A percentile compares a stretch with the other conserved stretches of the same genome.
Evolutionary conservation across 1,284 basidiomycete genomes (phyloP).

Genomic region (Abortiporus biennis): DNA sequence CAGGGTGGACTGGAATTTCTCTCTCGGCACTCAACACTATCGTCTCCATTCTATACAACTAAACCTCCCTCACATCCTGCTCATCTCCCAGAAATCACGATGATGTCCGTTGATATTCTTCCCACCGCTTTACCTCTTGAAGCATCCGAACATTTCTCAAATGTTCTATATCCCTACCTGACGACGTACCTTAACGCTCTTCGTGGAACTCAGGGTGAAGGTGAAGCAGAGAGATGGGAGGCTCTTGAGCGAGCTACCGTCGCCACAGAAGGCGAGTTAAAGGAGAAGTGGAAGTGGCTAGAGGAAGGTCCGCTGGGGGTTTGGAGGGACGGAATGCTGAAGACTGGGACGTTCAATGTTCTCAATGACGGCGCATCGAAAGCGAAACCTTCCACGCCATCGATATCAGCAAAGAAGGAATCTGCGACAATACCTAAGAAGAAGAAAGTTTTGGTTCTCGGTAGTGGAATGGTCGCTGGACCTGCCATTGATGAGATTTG

Average conservation of each 20-base stretch:
- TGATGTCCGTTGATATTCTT: constrained; percentile 87
- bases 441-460: constrained; percentile 78
- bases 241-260: constrained; percentile 69
- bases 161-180: constrained; percentile 64
- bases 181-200: constrained; percentile 44
- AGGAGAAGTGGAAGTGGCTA: constrained; percentile 55
- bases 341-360: background rate
- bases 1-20: constrained; percentile 85
- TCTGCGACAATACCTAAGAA: constrained; percentile 10
- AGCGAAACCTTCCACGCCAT: constrained; percentile 2
- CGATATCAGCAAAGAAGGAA: background rate
- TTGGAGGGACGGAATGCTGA: constrained; percentile 26
- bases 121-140: constrained; percentile 80
- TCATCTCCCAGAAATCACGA: constrained; percentile 53
- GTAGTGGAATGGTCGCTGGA: constrained; percentile 89
- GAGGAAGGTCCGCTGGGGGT: constrained; percentile 39
- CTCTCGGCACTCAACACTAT: constrained; percentile 67
- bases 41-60: constrained; percentile 63
- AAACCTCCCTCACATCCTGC: constrained; percentile 35
- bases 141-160: constrained; percentile 73
- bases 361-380: no score
- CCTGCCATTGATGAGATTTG: constrained; percentile 76
- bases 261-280: constrained; percentile 53
- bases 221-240: constrained; percentile 19
- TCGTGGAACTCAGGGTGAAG: constrained; percentile 10